Evolutionary conservation across 1,284 basidiomycete species (phyloP).

Genomic region (Paramarasmius palmivorus): DNA sequence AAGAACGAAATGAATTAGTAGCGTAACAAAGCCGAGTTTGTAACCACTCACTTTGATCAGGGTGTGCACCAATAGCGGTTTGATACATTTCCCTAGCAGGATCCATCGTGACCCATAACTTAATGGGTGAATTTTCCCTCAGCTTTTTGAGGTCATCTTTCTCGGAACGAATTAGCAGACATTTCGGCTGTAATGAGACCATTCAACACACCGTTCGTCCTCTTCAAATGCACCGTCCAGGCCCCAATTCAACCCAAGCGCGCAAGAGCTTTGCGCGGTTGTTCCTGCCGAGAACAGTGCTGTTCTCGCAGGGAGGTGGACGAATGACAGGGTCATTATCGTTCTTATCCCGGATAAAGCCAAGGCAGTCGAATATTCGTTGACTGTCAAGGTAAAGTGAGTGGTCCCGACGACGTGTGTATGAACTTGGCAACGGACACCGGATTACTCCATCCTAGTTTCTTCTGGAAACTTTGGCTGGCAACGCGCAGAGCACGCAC

Average conservation of each 20-base stretch:
- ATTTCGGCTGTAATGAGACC: neutral
- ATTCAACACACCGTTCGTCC: slow-evolving; percentile 41
- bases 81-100: slow-evolving; percentile 69
- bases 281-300: slow-evolving; percentile 39
- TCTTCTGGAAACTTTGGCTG: slow-evolving; percentile 56
- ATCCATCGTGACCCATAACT: slow-evolving; percentile 54
- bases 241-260: slow-evolving; percentile 76
- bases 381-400: slow-evolving; percentile 29
- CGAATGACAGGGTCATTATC: slow-evolving; percentile 43
- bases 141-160: neutral
- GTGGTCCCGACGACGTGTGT: slow-evolving; percentile 16
- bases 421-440: slow-evolving; percentile 45
- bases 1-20: slow-evolving; percentile 7
- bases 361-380: slow-evolving; percentile 59
- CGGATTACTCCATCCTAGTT: slow-evolving; percentile 63
- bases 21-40: neutral
- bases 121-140: slow-evolving; percentile 33
- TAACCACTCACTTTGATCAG: slow-evolving; percentile 61
- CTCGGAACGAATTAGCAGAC: neutral
- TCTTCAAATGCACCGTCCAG: slow-evolving; percentile 61
- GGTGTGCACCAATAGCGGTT: slow-evolving; percentile 69
- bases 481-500: slow-evolving; percentile 53
- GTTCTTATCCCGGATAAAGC: slow-evolving; percentile 48
- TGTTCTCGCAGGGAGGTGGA: slow-evolving; percentile 53
- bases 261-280: slow-evolving; percentile 64